These are phyloP conservation scores for Paratinospora sagittata DNA, from an alignment of 164 flowering plant genomes.

Conservation along the genomic window DNA sequence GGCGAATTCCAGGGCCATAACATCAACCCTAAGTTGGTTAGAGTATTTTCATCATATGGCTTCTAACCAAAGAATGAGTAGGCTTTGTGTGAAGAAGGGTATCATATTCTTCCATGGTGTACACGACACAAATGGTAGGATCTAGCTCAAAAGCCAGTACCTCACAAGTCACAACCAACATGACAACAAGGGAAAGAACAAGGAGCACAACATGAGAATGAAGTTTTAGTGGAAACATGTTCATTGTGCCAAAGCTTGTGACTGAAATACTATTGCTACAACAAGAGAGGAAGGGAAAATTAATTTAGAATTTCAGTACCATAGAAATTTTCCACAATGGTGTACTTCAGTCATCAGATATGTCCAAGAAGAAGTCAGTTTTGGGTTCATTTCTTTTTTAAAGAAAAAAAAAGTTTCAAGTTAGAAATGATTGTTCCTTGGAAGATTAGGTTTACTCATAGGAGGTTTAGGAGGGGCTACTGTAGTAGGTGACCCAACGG, in stretches of 20 bases:
- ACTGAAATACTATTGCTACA: too few relatives aligned
- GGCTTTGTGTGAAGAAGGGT: too few relatives aligned
- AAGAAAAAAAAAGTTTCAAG: too few relatives aligned
- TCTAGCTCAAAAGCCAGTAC: not conserved
- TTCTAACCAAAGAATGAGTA: not conserved
- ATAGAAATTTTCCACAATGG: too few relatives aligned
- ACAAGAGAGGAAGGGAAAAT: too few relatives aligned
- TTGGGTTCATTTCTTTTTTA: not conserved
- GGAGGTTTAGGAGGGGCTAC: not conserved
- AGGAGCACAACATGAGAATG: not conserved
- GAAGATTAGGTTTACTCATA: not conserved
- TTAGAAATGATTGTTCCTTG: not conserved
- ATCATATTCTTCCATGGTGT: not conserved
- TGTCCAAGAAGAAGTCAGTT: not conserved
- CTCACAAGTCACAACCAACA: not conserved
- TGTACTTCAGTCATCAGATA: too few relatives aligned
- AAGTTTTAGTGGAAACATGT: too few relatives aligned
- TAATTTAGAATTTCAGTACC: too few relatives aligned
- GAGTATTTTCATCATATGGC: not conserved
- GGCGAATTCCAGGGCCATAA: too few relatives aligned
- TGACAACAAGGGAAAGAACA: not conserved
- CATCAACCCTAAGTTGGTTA: too few relatives aligned
- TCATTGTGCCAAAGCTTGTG: too few relatives aligned
- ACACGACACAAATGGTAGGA: not conserved
- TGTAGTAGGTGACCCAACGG: not conserved